These are phyloP conservation scores for Xerophyta viscosa DNA, from an alignment of 106 monocot species.

Conservation along the genomic window DNA sequence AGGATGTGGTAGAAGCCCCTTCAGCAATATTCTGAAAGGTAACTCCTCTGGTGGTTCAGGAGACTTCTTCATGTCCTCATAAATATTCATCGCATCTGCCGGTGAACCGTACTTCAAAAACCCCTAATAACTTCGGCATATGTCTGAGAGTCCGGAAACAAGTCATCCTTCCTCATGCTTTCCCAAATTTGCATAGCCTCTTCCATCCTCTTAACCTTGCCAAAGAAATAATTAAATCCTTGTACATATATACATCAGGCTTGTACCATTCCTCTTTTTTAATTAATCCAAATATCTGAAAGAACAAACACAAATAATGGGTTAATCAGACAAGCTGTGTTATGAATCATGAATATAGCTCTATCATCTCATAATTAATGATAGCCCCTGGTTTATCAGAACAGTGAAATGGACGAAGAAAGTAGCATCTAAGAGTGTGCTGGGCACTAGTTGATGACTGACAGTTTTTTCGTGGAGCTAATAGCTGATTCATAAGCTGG, in stretches of 20 bases:
- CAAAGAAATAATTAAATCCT: conserved; percentile 78
- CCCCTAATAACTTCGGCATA: conserved; percentile 96
- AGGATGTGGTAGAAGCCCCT: conserved; percentile 85
- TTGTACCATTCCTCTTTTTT: conserved; percentile 89
- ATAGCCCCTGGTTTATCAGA: too few relatives aligned
- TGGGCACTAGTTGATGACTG: too few relatives aligned
- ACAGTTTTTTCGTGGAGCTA: too few relatives aligned
- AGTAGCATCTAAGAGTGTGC: too few relatives aligned
- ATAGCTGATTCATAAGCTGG: too few relatives aligned
- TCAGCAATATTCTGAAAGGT: conserved; percentile 81
- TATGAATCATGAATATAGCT: background rate
- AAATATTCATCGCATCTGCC: conserved; percentile 96
- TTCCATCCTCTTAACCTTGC: conserved; percentile 86
- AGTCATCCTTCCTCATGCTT: conserved; percentile 51
- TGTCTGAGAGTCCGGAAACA: conserved; percentile 88
- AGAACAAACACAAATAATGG: background rate
- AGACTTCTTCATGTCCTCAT: conserved; percentile 92
- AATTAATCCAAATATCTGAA: conserved; percentile 82
- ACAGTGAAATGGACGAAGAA: too few relatives aligned
- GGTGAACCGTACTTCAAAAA: conserved; percentile 86
- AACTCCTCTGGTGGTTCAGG: conserved; percentile 89
- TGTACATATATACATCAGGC: conserved; percentile 85
- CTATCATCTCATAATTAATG: background rate
- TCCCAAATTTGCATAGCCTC: conserved; percentile 81
- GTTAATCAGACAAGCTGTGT: background rate